Base-by-base conservation (phyloP, 306 rosid species). In the Prunus campanulata region DNA sequence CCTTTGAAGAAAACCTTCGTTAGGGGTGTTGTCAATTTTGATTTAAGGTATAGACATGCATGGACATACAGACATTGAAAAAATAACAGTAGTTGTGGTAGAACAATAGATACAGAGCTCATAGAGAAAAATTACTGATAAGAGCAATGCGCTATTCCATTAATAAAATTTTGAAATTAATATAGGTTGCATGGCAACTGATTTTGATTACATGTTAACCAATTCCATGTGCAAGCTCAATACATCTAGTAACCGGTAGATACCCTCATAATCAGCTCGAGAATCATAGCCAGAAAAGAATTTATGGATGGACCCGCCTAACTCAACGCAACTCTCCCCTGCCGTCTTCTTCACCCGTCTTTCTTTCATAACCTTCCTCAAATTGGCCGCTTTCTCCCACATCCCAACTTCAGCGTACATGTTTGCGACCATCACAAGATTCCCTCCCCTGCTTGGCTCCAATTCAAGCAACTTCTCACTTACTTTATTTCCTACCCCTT, bases 401-500 rank as follows among this genome's bases (percentile, higher is more conserved):
- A 83, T 86, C 68, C 98, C 97, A 44, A 59, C 80, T 80, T 90
- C 97, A 19, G 97, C 89, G 74, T 85, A 95, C 91, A 84, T 81
- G 81, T 95, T 95, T 30, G 98, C 96, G 50, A 86, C 90, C 83
- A 95, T 89, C 81, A 90, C 88, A 3, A 89, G 82, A 78, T 95
- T 95, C 65, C 90, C 94, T 56, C 93, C 85, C 75, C 97, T 88
- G 78, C 82, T 88, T 9, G 97, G 97, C 91, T 95, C 96, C 82
- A 89, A 72, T 72, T 70, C 66, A 76, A 95, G 95, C 84, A 95
- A 64, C 79, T 48, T 90, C 87, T 81, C 86, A 48, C 90, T 84
- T 11, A 86, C 97, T 76, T 85, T 71, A 73, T 87, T 85, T 48
- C 83, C 91, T 10, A 94, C 75, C 51, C 91, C 92, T 0, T 79